phyloP scores from a whole-genome alignment of 371 early-diverging fungal genomes.

The Mortierella sp. region DNA sequence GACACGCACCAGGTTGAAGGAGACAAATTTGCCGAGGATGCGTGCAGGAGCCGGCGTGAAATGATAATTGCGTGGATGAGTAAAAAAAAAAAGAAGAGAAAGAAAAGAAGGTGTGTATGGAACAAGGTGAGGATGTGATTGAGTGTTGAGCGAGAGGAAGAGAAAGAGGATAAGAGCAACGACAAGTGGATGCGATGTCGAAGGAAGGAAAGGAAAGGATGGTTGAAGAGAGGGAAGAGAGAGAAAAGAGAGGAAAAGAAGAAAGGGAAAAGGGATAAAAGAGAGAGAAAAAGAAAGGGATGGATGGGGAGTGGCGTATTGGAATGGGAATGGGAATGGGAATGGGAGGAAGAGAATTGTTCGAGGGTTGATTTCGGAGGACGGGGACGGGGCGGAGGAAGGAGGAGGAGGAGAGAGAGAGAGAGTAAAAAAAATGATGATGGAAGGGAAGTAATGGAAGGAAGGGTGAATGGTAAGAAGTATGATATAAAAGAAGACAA shows the following conservation, averaged over 20 bases:
- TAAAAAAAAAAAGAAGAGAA: not conserved
- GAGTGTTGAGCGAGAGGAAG: not conserved
- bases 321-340: not conserved
- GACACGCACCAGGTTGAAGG: slow-evolving; percentile 7
- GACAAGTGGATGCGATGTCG: not conserved
- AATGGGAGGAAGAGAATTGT: not conserved
- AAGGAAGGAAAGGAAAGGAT: not conserved
- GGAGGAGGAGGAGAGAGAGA: not conserved
- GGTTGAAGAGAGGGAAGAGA: not conserved
- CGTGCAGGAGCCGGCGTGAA: not conserved
- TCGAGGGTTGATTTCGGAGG: no score
- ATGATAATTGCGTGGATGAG: not conserved
- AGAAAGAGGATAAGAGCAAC: not conserved
- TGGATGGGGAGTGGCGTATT: not conserved
- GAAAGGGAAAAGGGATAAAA: not conserved
- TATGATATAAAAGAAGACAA: not conserved
- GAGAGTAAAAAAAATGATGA: not conserved
- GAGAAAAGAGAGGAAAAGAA: not conserved
- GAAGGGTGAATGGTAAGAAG: not conserved
- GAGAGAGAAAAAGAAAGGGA: not conserved
- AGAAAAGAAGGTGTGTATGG: no score
- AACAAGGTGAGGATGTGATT: slow-evolving; percentile 9
- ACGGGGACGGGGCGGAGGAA: not conserved
- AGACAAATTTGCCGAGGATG: not conserved
- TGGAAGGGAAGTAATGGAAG: not conserved